A percentile compares a stretch with the other conserved stretches of the same genome.
These are phyloP conservation scores for Saccharomycopsis sp. DNA, from an alignment of 805 yeast species.

Conservation along the genomic window DNA sequence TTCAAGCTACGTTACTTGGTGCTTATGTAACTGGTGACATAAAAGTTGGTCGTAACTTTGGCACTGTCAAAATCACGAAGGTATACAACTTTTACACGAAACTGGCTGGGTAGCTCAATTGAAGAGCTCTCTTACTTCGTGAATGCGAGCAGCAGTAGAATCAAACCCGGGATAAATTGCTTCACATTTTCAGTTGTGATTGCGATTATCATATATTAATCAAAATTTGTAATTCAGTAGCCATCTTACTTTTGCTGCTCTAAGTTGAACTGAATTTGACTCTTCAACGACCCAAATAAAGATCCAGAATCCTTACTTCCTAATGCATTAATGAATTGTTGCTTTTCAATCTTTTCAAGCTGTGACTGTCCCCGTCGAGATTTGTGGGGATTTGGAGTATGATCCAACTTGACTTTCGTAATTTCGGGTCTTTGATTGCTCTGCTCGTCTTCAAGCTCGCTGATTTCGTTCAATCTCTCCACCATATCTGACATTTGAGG, in stretches of 20 bases:
- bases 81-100: too few relatives aligned
- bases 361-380: constrained; percentile 37
- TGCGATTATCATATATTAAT: too few relatives aligned
- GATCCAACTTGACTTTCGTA: constrained; percentile 27
- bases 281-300: constrained; percentile 53
- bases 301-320: constrained; percentile 53
- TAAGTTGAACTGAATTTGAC: constrained; percentile 20
- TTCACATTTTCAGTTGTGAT: too few relatives aligned
- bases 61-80: too few relatives aligned
- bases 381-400: constrained; percentile 49
- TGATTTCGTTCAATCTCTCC: constrained; percentile 39
- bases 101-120: too few relatives aligned
- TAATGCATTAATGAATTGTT: constrained; percentile 52
- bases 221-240: too few relatives aligned
- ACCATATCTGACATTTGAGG: constrained; percentile 63
- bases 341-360: constrained; percentile 51
- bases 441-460: constrained; percentile 17
- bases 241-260: not conserved
- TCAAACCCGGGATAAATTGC: too few relatives aligned
- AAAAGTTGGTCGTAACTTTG: too few relatives aligned
- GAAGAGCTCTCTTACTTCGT: too few relatives aligned
- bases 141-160: too few relatives aligned
- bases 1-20: too few relatives aligned
- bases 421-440: constrained; percentile 16
- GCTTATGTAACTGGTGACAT: too few relatives aligned